phyloP scores from a whole-genome alignment of 2,329 filamentous ascomycete species.

The Pestalotiopsis sp. region DNA sequence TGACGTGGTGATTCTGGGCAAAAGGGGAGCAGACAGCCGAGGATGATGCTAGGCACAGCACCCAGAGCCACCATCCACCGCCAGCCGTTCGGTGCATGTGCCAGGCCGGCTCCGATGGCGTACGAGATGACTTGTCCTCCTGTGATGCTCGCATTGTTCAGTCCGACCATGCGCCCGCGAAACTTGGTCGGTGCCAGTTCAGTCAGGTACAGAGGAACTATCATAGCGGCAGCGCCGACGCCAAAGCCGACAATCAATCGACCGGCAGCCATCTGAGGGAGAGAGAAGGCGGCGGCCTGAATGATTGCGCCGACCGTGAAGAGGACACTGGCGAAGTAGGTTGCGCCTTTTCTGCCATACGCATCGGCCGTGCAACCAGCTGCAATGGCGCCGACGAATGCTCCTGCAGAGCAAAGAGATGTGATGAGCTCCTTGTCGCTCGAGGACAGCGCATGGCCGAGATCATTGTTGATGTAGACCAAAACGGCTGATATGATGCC shows the following conservation, averaged over 20 bases:
- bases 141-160: not conserved
- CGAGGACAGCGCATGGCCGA: constrained; percentile 35
- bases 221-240: constrained; percentile 50
- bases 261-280: constrained; percentile 46
- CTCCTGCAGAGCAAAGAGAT: constrained; percentile 36
- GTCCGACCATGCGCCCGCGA: not conserved
- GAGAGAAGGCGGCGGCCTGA: constrained; percentile 36
- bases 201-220: constrained; percentile 27
- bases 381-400: constrained; percentile 45
- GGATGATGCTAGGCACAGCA: not conserved
- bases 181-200: not conserved
- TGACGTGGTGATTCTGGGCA: not conserved
- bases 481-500: not conserved
- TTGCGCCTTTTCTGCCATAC: constrained; percentile 41
- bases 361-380: constrained; percentile 39
- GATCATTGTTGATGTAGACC: not conserved
- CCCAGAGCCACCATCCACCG: not conserved
- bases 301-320: constrained; percentile 41
- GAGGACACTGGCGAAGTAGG: constrained; percentile 42
- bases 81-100: not conserved
- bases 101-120: not conserved
- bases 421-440: constrained; percentile 38
- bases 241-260: constrained; percentile 51
- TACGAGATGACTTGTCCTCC: not conserved
- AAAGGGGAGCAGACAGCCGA: not conserved